A percentile compares a stretch with the other conserved stretches of the same genome.
These are phyloP conservation scores for Serendipita indica DNA, from an alignment of 768 basidiomycete genomes.

Conservation along the genomic window DNA sequence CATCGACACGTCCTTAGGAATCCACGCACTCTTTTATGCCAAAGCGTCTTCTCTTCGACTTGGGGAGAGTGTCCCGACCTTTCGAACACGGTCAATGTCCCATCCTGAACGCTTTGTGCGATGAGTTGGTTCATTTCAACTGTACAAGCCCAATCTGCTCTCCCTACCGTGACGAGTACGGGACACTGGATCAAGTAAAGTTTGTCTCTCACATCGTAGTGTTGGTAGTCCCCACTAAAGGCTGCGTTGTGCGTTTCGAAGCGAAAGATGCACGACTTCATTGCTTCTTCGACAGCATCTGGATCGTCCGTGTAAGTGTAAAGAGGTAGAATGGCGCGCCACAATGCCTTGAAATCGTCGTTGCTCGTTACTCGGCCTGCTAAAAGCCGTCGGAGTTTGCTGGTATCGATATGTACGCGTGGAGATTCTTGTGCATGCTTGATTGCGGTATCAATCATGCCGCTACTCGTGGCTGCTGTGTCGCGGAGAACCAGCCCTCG, in stretches of 20 bases:
- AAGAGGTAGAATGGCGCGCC: not conserved
- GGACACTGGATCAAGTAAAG: not conserved
- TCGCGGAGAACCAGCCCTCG: not conserved
- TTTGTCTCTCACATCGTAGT: not conserved
- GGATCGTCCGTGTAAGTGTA: not conserved
- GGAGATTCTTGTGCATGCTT: not conserved
- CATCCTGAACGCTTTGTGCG: not conserved
- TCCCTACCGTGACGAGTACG: not conserved
- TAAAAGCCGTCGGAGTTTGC: not conserved
- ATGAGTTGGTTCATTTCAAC: not conserved
- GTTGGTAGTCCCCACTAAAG: not conserved
- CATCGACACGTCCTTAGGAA: not conserved
- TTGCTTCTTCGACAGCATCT: not conserved
- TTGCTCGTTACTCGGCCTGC: not conserved
- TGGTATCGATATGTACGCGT: not conserved
- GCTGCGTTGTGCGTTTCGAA: not conserved
- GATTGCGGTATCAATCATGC: not conserved
- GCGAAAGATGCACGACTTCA: not conserved
- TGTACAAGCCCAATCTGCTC: not conserved
- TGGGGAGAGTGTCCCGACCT: not conserved
- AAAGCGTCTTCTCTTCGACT: not conserved
- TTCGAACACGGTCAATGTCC: not conserved
- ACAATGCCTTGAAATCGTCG: not conserved
- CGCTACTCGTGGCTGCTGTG: not conserved
- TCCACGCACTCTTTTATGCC: not conserved